These are phyloP conservation scores for Dothideomycetidae sp. DNA, from an alignment of 2,329 filamentous ascomycete genomes.

Conservation along the genomic window DNA sequence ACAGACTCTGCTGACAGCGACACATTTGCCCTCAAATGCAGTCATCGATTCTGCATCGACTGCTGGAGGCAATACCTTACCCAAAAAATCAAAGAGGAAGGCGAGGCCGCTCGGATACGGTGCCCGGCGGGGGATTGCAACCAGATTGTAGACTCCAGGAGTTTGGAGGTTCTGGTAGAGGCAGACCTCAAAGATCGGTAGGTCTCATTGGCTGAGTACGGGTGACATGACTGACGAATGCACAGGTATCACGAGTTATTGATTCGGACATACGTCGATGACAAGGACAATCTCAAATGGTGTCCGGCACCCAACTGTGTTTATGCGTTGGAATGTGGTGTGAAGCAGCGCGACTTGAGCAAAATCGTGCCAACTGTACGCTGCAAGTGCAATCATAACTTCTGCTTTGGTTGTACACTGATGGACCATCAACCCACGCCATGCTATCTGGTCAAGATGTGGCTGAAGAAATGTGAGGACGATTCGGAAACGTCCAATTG, in stretches of 20 bases:
- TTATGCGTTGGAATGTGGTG: constrained; percentile 75
- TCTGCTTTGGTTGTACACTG: constrained; percentile 89
- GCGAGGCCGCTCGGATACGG: constrained; percentile 86
- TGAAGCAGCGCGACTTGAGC: constrained; percentile 77
- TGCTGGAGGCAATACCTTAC: constrained; percentile 85
- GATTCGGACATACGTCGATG: constrained; percentile 89
- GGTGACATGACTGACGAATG: constrained; percentile 1
- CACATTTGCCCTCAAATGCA: constrained; percentile 90
- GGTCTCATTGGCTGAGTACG: constrained; percentile 11
- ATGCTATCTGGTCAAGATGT: constrained; percentile 79
- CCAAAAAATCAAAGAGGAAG: constrained; percentile 90
- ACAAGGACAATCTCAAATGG: constrained; percentile 92
- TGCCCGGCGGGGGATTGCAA: constrained; percentile 81
- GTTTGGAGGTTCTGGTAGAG: constrained; percentile 60
- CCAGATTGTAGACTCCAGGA: constrained; percentile 80
- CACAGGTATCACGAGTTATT: constrained; percentile 71
- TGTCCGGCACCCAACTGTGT: constrained; percentile 95
- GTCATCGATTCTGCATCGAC: constrained; percentile 80
- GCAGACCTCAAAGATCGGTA: constrained; percentile 42
- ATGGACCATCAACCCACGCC: constrained; percentile 88
- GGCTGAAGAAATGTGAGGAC: constrained; percentile 97
- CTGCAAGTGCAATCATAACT: constrained; percentile 70
- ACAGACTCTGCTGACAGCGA: constrained; percentile 65
- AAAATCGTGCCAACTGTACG: constrained; percentile 79
- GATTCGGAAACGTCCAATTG: constrained; percentile 98